Evolutionary conservation across 73 alveolate species (phyloP).

Genomic region (Paraurostyla sp.): DNA sequence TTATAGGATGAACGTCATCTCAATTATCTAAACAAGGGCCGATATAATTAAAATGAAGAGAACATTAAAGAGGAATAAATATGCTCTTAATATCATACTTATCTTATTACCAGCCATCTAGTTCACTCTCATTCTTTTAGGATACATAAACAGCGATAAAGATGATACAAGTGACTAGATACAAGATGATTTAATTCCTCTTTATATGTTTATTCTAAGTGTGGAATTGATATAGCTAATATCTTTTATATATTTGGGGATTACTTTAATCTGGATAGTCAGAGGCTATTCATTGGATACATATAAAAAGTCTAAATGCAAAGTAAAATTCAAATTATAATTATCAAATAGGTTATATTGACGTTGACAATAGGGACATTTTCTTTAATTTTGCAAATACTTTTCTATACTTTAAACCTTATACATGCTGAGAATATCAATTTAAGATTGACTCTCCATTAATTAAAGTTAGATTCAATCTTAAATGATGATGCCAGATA

Average conservation of each 20-base stretch:
- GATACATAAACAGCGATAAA: neutral
- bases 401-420: neutral
- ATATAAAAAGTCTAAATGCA: conserved; percentile 1
- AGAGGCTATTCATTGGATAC: neutral
- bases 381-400: neutral
- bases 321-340: neutral
- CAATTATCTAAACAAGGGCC: neutral
- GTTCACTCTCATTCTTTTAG: neutral
- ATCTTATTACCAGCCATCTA: neutral
- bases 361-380: neutral
- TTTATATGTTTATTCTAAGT: neutral
- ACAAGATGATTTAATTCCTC: neutral
- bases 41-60: neutral
- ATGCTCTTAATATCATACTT: neutral
- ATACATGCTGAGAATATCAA: neutral
- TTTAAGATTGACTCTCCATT: neutral
- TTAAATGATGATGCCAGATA: neutral
- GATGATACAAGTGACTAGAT: neutral
- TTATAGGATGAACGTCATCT: neutral
- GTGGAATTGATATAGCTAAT: neutral
- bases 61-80: neutral
- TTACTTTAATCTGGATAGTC: neutral
- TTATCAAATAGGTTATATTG: neutral
- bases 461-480: neutral
- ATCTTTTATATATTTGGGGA: neutral